Percentiles rank a stretch among this genome's conserved stretches.
Evolutionary conservation across 495 filamentous ascomycete genomes (phyloP).

Genomic region (Penicillium subrubescens): DNA sequence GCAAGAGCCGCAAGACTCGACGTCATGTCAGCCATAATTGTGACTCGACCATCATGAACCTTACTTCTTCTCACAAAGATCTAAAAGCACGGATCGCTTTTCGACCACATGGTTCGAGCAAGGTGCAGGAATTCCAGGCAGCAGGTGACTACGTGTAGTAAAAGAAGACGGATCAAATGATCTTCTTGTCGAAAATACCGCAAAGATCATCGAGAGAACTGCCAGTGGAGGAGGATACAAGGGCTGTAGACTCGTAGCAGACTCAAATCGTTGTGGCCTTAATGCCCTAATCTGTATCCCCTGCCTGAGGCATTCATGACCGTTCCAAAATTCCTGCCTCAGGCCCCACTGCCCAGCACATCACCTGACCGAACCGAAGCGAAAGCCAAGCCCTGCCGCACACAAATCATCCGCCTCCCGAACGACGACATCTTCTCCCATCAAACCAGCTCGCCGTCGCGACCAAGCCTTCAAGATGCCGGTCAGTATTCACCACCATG

Average conservation of each 20-base stretch:
- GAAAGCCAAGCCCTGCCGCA: slow-evolving; percentile 52
- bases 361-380: slow-evolving; percentile 50
- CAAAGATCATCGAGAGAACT: background rate
- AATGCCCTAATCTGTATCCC: background rate
- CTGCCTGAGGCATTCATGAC: slow-evolving; percentile 25
- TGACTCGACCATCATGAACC: background rate
- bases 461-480: slow-evolving; percentile 76
- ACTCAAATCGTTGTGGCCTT: background rate
- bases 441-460: slow-evolving; percentile 49
- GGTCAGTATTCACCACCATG: slow-evolving; percentile 53
- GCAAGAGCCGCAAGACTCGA: background rate
- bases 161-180: background rate
- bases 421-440: slow-evolving; percentile 48
- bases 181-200: too few relatives aligned
- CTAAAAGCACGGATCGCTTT: background rate
- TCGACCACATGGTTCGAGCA: background rate
- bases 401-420: slow-evolving; percentile 42
- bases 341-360: background rate
- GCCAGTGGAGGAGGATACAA: background rate
- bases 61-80: background rate
- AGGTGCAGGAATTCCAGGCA: background rate
- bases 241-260: background rate
- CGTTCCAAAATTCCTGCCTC: background rate
- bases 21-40: background rate
- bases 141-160: background rate